Percentiles rank a stretch among this genome's conserved stretches.
Evolutionary conservation across 23 red algal species (phyloP).

Genomic region (Gracilaria vermiculophylla): DNA sequence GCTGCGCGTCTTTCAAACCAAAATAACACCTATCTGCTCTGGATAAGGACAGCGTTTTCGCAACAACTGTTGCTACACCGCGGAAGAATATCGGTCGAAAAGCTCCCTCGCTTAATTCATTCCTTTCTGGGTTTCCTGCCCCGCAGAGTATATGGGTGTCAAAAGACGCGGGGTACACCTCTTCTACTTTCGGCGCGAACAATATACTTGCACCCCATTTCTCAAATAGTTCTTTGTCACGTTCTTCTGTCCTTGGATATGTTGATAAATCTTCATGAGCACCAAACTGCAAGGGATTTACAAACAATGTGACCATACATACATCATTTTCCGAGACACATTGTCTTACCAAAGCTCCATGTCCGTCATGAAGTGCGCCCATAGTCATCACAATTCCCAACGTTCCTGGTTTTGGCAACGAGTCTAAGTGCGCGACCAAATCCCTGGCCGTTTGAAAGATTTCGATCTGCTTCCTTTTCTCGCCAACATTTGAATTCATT

Average conservation of each 20-base stretch:
- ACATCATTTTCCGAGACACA: constrained; percentile 43
- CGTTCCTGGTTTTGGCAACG: not conserved
- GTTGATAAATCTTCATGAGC: constrained; percentile 71
- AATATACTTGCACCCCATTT: not conserved
- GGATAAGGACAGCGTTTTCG: constrained; percentile 68
- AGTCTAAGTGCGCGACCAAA: not conserved
- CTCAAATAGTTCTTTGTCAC: constrained; percentile 47
- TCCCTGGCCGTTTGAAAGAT: not conserved
- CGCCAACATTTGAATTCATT: not conserved
- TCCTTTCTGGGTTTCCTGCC: constrained; percentile 34
- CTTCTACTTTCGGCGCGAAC: constrained; percentile 27
- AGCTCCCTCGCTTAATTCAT: constrained; percentile 52
- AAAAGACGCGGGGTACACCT: constrained; percentile 17
- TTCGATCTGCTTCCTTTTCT: not conserved
- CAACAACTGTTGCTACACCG: constrained; percentile 85
- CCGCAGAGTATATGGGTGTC: constrained; percentile 44
- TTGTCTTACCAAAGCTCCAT: constrained; percentile 61
- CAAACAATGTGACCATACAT: constrained; percentile 80
- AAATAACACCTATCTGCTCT: constrained; percentile 79
- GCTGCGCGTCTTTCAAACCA: constrained; percentile 96
- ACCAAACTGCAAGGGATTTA: constrained; percentile 89
- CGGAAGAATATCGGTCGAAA: constrained; percentile 71
- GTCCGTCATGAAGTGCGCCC: constrained; percentile 91
- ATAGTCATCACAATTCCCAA: constrained; percentile 91
- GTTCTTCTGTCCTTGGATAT: constrained; percentile 72